phyloP scores from a whole-genome alignment of 345 rosid genomes.

The Acer yangbiense region DNA sequence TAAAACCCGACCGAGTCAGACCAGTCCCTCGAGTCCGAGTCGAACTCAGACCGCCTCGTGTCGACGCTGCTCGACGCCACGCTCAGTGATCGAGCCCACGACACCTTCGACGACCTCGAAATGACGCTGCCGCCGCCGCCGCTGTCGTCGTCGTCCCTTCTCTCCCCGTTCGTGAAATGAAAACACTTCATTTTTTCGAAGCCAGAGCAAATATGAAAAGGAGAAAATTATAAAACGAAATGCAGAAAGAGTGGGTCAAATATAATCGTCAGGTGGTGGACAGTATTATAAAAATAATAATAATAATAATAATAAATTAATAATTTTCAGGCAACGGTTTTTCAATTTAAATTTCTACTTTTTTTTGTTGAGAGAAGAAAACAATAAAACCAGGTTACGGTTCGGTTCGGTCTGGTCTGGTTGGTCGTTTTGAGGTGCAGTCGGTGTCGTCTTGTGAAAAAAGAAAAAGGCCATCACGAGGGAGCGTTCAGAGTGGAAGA shows the following conservation, averaged over 20 bases:
- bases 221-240: background rate
- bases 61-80: conserved; percentile 77
- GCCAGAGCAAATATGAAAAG: background rate
- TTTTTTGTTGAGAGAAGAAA: background rate
- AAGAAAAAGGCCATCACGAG: conserved; percentile 12
- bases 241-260: conserved; percentile 8
- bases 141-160: conserved; percentile 41
- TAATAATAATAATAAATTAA: too few species aligned
- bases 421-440: background rate
- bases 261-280: background rate
- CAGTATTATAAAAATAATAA: too few species aligned
- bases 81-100: conserved; percentile 92
- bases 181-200: conserved; percentile 74
- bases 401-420: background rate
- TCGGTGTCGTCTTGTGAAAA: conserved; percentile 12
- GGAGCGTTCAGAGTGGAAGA: background rate
- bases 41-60: conserved; percentile 88
- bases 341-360: too few species aligned
- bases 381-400: background rate
- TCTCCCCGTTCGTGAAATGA: conserved; percentile 81
- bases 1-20: conserved; percentile 51
- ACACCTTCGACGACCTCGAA: conserved; percentile 62
- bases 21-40: conserved; percentile 75
- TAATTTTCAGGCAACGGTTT: too few species aligned
- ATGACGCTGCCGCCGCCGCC: conserved; percentile 30